These are phyloP conservation scores for Paecilomyces dactylethromorphus DNA, from an alignment of 2,329 filamentous ascomycete species.

Conservation along the genomic window DNA sequence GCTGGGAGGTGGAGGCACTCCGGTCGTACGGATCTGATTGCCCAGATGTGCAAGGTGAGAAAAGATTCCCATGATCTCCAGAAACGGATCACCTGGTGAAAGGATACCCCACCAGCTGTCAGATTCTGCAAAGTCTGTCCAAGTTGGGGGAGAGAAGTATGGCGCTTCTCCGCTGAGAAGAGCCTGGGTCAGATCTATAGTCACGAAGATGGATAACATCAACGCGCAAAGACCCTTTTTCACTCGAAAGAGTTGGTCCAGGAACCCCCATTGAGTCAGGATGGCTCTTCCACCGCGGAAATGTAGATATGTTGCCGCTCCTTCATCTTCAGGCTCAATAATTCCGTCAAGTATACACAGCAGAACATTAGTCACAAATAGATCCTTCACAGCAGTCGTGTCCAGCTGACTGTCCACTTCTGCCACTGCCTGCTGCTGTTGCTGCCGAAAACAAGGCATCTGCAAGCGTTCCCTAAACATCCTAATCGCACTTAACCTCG, in stretches of 20 bases:
- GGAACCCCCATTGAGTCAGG: conserved; percentile 16
- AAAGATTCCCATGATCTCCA: conserved; percentile 9
- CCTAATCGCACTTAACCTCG: conserved; percentile 7
- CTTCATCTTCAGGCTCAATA: conserved; percentile 26
- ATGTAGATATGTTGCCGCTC: conserved; percentile 29
- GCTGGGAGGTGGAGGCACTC: not conserved
- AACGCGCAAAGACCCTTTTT: conserved; percentile 16
- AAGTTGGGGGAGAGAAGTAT: conserved; percentile 31
- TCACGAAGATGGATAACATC: conserved; percentile 40
- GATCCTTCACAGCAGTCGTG: conserved; percentile 18
- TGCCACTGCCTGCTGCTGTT: not conserved
- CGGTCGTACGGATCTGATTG: not conserved
- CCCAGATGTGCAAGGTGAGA: conserved; percentile 8
- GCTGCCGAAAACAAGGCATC: conserved; percentile 24
- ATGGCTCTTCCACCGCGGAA: conserved; percentile 32
- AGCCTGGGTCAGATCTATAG: conserved; percentile 38
- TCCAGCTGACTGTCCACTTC: not conserved
- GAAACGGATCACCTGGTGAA: conserved; percentile 7
- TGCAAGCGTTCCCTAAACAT: conserved; percentile 21
- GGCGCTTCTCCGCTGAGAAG: conserved; percentile 33
- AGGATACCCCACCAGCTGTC: conserved; percentile 38
- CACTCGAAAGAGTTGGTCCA: conserved; percentile 4
- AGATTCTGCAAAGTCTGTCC: conserved; percentile 33
- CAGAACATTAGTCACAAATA: conserved; percentile 39
- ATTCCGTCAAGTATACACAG: conserved; percentile 39